Conservation (phyloP, 1,139 yeast species). For the Taiozyma onychis region DNA sequence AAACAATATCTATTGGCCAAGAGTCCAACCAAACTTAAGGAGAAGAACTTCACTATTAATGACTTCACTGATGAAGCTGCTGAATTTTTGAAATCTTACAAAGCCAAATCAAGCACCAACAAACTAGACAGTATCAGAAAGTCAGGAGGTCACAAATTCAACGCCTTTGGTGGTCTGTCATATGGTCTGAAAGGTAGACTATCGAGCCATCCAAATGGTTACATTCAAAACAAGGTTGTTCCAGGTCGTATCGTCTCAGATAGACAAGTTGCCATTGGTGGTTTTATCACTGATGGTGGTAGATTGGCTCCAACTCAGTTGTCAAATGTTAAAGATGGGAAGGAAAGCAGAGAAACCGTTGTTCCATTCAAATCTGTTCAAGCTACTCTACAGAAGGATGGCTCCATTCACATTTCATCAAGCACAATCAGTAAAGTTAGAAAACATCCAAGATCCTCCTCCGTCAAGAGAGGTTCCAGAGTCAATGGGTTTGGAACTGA, state of each 20-base stretch:
- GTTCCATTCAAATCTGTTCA: slow-evolving; percentile 16
- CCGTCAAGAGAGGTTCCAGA: not conserved
- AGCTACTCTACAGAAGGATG: slow-evolving; percentile 15
- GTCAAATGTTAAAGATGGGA: slow-evolving; percentile 10
- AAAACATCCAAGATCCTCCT: not conserved
- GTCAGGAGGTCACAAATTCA: slow-evolving; percentile 26
- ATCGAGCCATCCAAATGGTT: slow-evolving; percentile 70
- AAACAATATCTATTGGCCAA: slow-evolving; percentile 33
- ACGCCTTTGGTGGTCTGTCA: slow-evolving; percentile 72
- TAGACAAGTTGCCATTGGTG: slow-evolving; percentile 61
- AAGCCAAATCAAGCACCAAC: slow-evolving; percentile 23
- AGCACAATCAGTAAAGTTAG: not conserved
- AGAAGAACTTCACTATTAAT: slow-evolving; percentile 25
- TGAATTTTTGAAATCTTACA: slow-evolving; percentile 28
- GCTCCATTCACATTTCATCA: slow-evolving; percentile 13
- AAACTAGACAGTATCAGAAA: slow-evolving; percentile 12
- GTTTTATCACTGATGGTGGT: slow-evolving; percentile 47
- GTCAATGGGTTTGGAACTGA: not conserved
- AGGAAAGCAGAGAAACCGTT: slow-evolving; percentile 18
- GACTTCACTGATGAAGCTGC: slow-evolving; percentile 32
- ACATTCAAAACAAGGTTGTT: slow-evolving; percentile 49
- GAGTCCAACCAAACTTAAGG: slow-evolving; percentile 32
- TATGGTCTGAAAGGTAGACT: slow-evolving; percentile 70
- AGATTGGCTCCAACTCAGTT: slow-evolving; percentile 6
- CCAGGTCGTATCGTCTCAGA: slow-evolving; percentile 62